A percentile compares a stretch with the other conserved stretches of the same genome.
Conservation (phyloP, 116 monocot genomes). For the Phalaenopsis hybrid region DNA sequence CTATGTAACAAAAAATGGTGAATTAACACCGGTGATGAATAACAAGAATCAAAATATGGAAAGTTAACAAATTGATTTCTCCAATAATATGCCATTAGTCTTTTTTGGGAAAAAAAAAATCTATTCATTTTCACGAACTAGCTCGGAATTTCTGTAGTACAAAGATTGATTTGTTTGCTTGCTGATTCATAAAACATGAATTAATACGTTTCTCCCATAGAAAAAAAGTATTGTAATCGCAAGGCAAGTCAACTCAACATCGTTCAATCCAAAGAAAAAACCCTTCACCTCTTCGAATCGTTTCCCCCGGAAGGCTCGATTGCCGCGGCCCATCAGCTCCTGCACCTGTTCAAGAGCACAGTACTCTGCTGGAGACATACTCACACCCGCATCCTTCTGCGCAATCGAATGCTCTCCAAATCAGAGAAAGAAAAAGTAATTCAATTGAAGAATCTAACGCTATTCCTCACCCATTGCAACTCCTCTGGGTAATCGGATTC, state of each 20-base stretch:
- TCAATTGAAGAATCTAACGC: neutral
- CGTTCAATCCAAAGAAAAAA: neutral
- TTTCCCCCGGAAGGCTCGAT: slow-evolving; percentile 43
- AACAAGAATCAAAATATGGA: no score
- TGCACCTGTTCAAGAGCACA: slow-evolving; percentile 22
- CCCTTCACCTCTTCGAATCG: slow-evolving; percentile 50
- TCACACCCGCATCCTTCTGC: slow-evolving; percentile 25
- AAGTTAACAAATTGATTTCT: no score
- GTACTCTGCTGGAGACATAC: slow-evolving; percentile 13
- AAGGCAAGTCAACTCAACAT: neutral
- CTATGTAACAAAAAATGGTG: no score
- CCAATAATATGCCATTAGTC: no score
- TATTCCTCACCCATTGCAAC: slow-evolving; percentile 31
- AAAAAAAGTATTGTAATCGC: neutral
- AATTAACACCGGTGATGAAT: no score
- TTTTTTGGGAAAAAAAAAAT: no score
- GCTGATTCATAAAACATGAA: no score
- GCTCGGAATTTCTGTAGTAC: no score
- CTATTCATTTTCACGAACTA: no score
- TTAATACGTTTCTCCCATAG: neutral
- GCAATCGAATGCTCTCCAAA: neutral
- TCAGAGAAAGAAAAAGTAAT: neutral
- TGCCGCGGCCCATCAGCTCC: slow-evolving; percentile 49
- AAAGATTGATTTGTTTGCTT: no score
- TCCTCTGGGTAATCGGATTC: slow-evolving; percentile 45